phyloP scores from a whole-genome alignment of 768 basidiomycete species.

The Tulasnella sp. region DNA sequence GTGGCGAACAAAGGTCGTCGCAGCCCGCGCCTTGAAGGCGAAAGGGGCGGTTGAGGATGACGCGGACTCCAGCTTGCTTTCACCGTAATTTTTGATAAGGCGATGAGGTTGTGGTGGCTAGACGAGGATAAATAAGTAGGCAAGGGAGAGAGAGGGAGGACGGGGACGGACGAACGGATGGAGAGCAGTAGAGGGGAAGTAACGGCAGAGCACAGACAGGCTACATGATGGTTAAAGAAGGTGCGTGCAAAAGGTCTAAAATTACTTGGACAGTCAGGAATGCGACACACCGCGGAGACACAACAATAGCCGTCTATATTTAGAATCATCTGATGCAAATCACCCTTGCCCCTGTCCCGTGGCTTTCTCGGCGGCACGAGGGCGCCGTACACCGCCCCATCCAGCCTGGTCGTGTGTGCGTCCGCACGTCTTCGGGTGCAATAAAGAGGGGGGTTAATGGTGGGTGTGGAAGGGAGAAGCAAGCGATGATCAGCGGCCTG shows the following conservation, averaged over 20 bases:
- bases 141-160: background rate
- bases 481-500: background rate
- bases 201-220: background rate
- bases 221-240: conserved; percentile 2
- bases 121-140: background rate
- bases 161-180: background rate
- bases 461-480: background rate
- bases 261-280: background rate
- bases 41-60: background rate
- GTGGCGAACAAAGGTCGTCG: background rate
- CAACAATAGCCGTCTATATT: background rate
- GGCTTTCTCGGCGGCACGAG: background rate
- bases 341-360: background rate
- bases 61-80: conserved; percentile 4
- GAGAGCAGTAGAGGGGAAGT: background rate
- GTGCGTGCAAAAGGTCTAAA: background rate
- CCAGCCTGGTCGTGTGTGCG: background rate
- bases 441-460: background rate
- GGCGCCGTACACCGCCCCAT: background rate
- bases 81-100: background rate
- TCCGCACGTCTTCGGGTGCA: background rate
- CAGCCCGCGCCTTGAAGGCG: background rate
- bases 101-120: too few species aligned
- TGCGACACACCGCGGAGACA: background rate
- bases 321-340: background rate